phyloP scores from a whole-genome alignment of 2,329 filamentous ascomycete species.

The Lojkania enalia region DNA sequence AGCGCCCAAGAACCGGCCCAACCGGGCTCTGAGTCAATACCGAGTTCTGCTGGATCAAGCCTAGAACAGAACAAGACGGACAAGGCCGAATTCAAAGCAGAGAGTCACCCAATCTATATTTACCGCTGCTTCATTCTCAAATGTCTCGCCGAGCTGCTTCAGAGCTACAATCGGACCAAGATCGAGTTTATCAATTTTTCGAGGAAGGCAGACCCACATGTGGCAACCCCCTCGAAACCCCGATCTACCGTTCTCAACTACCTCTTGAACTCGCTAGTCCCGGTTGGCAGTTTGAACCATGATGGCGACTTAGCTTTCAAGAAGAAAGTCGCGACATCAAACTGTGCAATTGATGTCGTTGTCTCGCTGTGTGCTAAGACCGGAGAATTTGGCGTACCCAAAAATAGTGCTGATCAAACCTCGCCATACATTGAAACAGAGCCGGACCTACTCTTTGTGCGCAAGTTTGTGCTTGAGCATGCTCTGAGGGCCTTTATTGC shows the following conservation, averaged over 20 bases:
- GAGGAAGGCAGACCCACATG: slow-evolving; percentile 80
- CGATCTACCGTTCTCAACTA: slow-evolving; percentile 93
- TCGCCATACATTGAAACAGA: slow-evolving; percentile 68
- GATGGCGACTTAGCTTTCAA: slow-evolving; percentile 76
- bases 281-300: slow-evolving; percentile 67
- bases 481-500: slow-evolving; percentile 90
- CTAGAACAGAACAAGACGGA: slow-evolving; percentile 57
- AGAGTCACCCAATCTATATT: slow-evolving; percentile 93
- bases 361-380: slow-evolving; percentile 88
- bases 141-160: slow-evolving; percentile 85
- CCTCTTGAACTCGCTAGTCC: slow-evolving; percentile 77
- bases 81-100: slow-evolving; percentile 82
- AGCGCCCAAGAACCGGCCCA: slow-evolving; percentile 15
- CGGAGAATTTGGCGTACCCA: slow-evolving; percentile 70
- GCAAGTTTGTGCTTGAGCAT: slow-evolving; percentile 93
- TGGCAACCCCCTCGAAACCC: slow-evolving; percentile 89
- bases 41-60: slow-evolving; percentile 17
- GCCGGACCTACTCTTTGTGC: slow-evolving; percentile 84
- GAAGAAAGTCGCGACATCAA: slow-evolving; percentile 83
- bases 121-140: slow-evolving; percentile 95
- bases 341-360: slow-evolving; percentile 82
- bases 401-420: slow-evolving; percentile 31
- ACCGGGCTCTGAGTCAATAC: slow-evolving; percentile 13
- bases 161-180: slow-evolving; percentile 92
- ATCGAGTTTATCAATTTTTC: slow-evolving; percentile 99